A percentile compares a stretch with the other conserved stretches of the same genome.
phyloP scores from a whole-genome alignment of 1,139 yeast species.

The Suhomyces bribrorum region DNA sequence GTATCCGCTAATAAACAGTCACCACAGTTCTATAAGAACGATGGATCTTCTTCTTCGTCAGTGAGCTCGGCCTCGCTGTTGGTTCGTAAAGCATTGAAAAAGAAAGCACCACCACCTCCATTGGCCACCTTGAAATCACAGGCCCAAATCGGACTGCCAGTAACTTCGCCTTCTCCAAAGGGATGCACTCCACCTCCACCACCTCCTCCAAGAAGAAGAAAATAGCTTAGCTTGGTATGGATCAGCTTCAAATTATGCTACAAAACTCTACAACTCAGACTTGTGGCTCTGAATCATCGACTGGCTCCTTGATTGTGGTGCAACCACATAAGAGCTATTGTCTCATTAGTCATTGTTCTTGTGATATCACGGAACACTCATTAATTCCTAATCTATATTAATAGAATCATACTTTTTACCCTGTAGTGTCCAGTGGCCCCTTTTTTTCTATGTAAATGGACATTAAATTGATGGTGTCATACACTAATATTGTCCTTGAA shows the following conservation, averaged over 20 bases:
- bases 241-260: too few relatives aligned
- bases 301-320: neutral
- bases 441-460: too few relatives aligned
- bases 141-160: neutral
- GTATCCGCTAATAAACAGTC: constrained; percentile 13
- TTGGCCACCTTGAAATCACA: neutral
- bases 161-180: constrained; percentile 2
- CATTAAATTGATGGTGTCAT: too few relatives aligned
- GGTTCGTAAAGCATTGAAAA: constrained; percentile 32
- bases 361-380: neutral
- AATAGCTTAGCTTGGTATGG: constrained; percentile 5
- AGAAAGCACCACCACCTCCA: constrained; percentile 49
- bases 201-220: constrained; percentile 21
- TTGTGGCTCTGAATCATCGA: too few relatives aligned
- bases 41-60: constrained; percentile 18
- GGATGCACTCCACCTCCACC: constrained; percentile 16
- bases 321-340: too few relatives aligned
- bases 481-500: constrained; percentile 72
- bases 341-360: neutral
- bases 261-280: too few relatives aligned
- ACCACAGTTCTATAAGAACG: constrained; percentile 8
- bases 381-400: neutral
- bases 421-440: too few relatives aligned
- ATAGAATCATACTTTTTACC: neutral
- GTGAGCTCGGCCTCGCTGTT: constrained; percentile 25